Evolutionary conservation across 179 eudicot species (phyloP).

Genomic region (Pouteria campechiana): DNA sequence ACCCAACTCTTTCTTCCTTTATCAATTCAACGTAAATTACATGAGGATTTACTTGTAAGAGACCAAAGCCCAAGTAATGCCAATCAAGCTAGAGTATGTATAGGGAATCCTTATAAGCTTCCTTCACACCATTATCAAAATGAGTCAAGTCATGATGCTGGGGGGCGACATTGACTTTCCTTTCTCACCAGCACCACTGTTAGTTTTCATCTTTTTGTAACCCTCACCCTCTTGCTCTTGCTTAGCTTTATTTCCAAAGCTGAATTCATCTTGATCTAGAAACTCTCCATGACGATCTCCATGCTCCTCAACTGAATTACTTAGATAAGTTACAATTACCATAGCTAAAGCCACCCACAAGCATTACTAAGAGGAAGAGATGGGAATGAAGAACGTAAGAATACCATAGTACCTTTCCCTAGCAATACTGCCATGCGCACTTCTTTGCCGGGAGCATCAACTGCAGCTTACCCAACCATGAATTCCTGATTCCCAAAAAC

Average conservation of each 20-base stretch:
- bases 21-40: too few relatives aligned
- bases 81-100: conserved; percentile 31
- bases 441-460: conserved; percentile 42
- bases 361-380: not conserved
- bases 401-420: conserved; percentile 70
- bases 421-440: conserved; percentile 52
- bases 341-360: not conserved
- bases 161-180: conserved; percentile 8
- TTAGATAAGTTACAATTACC: not conserved
- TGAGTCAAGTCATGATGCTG: conserved; percentile 15
- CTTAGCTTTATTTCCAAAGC: conserved; percentile 56
- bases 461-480: conserved; percentile 27
- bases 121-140: conserved; percentile 33
- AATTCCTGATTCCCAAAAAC: conserved; percentile 64
- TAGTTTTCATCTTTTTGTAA: too few relatives aligned
- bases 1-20: too few relatives aligned
- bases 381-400: too few relatives aligned
- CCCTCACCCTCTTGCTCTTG: too few relatives aligned
- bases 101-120: conserved; percentile 34
- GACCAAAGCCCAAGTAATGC: conserved; percentile 32
- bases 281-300: conserved; percentile 41
- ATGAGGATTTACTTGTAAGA: conserved; percentile 38
- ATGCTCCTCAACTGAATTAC: conserved; percentile 35
- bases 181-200: too few relatives aligned
- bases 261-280: conserved; percentile 48